Evolutionary conservation across 306 rosid species (phyloP).

Genomic region (Prunus kanzakura): DNA sequence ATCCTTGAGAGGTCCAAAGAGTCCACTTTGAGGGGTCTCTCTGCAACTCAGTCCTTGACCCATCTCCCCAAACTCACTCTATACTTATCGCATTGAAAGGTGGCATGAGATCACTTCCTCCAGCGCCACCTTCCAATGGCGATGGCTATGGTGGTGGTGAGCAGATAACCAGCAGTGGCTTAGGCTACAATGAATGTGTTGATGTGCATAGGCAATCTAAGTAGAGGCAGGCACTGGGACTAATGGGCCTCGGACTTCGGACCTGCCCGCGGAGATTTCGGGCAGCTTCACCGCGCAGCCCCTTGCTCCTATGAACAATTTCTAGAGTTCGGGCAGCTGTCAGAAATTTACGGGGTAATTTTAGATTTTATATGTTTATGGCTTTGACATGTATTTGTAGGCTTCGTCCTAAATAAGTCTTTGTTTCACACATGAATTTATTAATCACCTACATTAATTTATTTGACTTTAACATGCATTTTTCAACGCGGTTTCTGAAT

Average conservation of each 20-base stretch:
- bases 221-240: background rate
- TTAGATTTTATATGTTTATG: background rate
- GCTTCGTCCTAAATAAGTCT: background rate
- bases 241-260: constrained; percentile 38
- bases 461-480: background rate
- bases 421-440: background rate
- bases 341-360: background rate
- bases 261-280: constrained; percentile 54
- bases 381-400: background rate
- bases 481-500: background rate
- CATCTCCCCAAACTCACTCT: constrained; percentile 39
- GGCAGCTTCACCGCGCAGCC: constrained; percentile 52
- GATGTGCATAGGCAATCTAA: background rate
- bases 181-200: background rate
- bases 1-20: constrained; percentile 52
- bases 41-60: constrained; percentile 79
- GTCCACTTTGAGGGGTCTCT: constrained; percentile 35
- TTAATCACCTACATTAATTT: background rate
- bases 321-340: constrained; percentile 8
- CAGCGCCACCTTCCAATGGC: constrained; percentile 47
- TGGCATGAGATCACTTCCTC: background rate
- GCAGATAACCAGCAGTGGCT: background rate
- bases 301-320: background rate
- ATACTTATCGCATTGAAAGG: constrained; percentile 23
- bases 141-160: background rate